Evolutionary conservation across 371 early-diverging fungal genomes (phyloP), one percentile per base, ranked within the genome.

Genomic region (Rhizoclosmatium hyalinum): DNA sequence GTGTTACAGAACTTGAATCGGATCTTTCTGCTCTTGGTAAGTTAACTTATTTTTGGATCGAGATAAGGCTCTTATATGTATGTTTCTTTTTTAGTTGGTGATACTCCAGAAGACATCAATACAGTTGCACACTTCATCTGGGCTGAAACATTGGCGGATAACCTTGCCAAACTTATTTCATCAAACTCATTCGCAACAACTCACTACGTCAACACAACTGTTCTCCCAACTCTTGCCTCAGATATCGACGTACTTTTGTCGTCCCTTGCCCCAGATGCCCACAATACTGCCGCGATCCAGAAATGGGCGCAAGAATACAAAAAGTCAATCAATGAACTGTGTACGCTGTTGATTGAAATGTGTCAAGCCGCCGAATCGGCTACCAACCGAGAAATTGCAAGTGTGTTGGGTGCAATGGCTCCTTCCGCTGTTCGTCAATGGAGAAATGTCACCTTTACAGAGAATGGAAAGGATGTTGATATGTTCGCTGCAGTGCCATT

Each of bases 151-250:
- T 75, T 76, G 39, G 39, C 89, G n/a, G 89, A 93, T 77, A 83
- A 90, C 44, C 76, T 94, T 2, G 86, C 92, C 5, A 90, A 91
- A 1, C 85, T 90, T 8, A 78, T 92, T 47, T 86, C 91, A 0
- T 81, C 89, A 45, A 91, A 92, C 74, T 85, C 87, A 68, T 91
- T 91, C 81, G 92, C 94, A 5, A 88, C 92, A 21, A 83, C 84
- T 56, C 89, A 92, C 78, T 94, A 90, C 80, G 72, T 92, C 19
- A 77, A 85, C 39, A 82, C 82, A 1, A 88, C 90, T 63, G 89
- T 93, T 39, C 79, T 87, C 24, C 92, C 93, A 41, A 87, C 87
- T 0, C 81, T 94, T 3, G 80, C 86, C 43, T 77, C 78, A 4
- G 92, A 92, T 75, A 76, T 92, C 43, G 68, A 77, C 19, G 71